Evolutionary conservation across 768 basidiomycete genomes (phyloP).

Genomic region (Suillus plorans): DNA sequence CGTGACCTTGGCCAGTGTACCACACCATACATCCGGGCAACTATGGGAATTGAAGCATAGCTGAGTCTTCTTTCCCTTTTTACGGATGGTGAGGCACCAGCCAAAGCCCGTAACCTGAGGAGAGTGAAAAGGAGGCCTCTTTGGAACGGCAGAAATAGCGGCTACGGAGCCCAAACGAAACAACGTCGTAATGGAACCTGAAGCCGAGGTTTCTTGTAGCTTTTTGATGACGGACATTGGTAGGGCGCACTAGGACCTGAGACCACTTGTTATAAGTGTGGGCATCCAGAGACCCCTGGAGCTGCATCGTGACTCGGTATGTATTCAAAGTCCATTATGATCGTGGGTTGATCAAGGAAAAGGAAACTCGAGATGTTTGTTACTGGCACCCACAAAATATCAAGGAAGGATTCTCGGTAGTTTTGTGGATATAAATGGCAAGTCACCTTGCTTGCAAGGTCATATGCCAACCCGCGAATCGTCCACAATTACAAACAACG

Average conservation of each 20-base stretch:
- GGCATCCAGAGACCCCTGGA: not conserved
- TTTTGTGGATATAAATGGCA: not conserved
- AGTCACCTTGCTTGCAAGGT: no score
- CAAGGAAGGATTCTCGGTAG: no score
- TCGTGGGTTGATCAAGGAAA: not conserved
- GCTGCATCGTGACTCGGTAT: not conserved
- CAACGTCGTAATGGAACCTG: slow-evolving; percentile 3
- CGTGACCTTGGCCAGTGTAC: not conserved
- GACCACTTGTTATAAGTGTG: not conserved
- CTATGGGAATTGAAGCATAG: not conserved
- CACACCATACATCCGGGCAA: not conserved
- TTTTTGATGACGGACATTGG: not conserved
- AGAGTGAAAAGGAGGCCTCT: not conserved
- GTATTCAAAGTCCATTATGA: not conserved
- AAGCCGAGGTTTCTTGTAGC: not conserved
- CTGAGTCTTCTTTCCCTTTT: not conserved
- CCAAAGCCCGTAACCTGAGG: not conserved
- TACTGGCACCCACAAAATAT: not conserved
- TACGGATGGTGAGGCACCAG: not conserved
- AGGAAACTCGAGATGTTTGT: not conserved
- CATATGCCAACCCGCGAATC: no score
- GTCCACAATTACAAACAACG: no score
- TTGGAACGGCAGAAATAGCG: not conserved
- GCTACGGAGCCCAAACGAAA: not conserved
- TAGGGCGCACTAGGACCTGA: not conserved